Evolutionary conservation across 2,329 filamentous ascomycete genomes (phyloP).

Genomic region (Pseudofabraea citricarpa): DNA sequence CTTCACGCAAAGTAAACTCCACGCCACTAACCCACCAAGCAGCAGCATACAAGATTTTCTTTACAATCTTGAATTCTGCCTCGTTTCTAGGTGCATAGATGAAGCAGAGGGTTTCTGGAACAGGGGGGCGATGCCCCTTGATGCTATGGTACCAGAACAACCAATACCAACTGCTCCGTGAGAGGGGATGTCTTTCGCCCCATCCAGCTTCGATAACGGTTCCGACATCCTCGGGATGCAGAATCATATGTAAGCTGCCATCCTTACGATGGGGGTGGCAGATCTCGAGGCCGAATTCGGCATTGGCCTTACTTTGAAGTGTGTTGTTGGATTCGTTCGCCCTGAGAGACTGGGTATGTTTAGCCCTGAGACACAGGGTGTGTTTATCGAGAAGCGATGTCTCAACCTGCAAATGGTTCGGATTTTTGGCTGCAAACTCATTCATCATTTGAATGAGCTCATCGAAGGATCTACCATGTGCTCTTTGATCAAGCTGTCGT

Average conservation of each 20-base stretch:
- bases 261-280: neutral
- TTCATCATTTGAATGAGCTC: neutral
- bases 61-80: neutral
- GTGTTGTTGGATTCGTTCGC: too few relatives aligned
- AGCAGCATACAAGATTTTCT: neutral
- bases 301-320: too few relatives aligned
- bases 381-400: neutral
- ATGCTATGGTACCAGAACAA: neutral
- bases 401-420: neutral
- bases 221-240: neutral
- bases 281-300: neutral
- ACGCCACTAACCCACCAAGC: neutral
- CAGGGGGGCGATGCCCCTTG: neutral
- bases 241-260: neutral
- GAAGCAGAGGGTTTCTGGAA: neutral
- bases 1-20: neutral
- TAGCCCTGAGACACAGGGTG: neutral
- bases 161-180: neutral
- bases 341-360: too few relatives aligned
- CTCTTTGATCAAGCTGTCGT: neutral
- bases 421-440: neutral
- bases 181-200: neutral
- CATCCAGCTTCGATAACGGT: neutral
- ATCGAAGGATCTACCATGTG: neutral
- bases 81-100: neutral